Percentiles rank a stretch among this genome's conserved stretches.
These are phyloP conservation scores for Hysterium pulicare DNA, from an alignment of 2,329 filamentous ascomycete species.

Conservation along the genomic window DNA sequence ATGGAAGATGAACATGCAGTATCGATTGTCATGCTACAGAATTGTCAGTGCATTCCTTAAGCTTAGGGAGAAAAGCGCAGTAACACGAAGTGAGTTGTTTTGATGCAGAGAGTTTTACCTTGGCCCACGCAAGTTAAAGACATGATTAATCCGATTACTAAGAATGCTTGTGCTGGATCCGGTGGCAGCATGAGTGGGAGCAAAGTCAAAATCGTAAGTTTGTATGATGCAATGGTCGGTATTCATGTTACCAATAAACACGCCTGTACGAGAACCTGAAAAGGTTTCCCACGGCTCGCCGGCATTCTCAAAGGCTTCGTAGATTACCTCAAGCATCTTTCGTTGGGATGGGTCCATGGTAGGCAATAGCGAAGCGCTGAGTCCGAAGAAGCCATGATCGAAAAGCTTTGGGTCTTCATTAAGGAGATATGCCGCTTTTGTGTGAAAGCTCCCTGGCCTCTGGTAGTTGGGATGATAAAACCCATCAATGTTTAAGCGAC, in stretches of 20 bases:
- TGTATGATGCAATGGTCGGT: slow-evolving; percentile 14
- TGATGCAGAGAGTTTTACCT: too few species aligned
- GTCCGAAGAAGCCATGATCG: slow-evolving; percentile 32
- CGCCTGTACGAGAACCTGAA: slow-evolving; percentile 17
- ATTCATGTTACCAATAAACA: slow-evolving; percentile 20
- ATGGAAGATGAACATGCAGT: slow-evolving; percentile 24
- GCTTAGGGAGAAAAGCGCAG: too few species aligned
- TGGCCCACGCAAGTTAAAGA: slow-evolving; percentile 27
- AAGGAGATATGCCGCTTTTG: slow-evolving; percentile 36
- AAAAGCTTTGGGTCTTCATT: slow-evolving; percentile 34
- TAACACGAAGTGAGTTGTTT: too few species aligned
- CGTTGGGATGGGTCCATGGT: slow-evolving; percentile 28
- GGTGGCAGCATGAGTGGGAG: slow-evolving; percentile 9
- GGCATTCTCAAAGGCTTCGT: slow-evolving; percentile 40
- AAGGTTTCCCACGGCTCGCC: slow-evolving; percentile 26
- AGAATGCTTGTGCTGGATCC: slow-evolving; percentile 17
- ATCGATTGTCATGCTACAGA: slow-evolving; percentile 19
- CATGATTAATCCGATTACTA: slow-evolving; percentile 23
- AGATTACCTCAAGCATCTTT: slow-evolving; percentile 27
- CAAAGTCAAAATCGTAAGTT: slow-evolving; percentile 14
- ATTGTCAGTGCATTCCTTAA: too few species aligned
- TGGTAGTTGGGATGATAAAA: slow-evolving; percentile 36
- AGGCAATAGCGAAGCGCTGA: slow-evolving; percentile 14
- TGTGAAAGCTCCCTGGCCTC: slow-evolving; percentile 36
- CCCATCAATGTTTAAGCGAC: slow-evolving; percentile 32